Evolutionary conservation across 164 flowering plant genomes (phyloP), one percentile per base, ranked within the genome.

Genomic region (Cinnamomum micranthum): DNA sequence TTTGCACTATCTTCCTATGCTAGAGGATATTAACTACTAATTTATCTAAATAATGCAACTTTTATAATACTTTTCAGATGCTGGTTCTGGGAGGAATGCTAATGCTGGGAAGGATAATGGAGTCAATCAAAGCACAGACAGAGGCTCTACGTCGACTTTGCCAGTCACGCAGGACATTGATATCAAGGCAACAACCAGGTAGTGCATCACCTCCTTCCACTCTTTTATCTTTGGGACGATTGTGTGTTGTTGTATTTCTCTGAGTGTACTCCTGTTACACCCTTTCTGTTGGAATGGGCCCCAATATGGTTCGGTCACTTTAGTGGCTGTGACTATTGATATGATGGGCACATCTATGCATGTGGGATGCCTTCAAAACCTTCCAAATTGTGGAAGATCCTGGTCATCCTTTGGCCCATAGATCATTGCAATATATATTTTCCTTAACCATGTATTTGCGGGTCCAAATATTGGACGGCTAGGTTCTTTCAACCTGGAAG

Each of bases 101-200:
- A 74, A 72, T 78, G 70, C 84, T 62, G 90, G 76, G 65, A 90
- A 84, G 77, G 92, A 90, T 74, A 87, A 85, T 85, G 87, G 81
- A 75, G 70, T 72, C 35, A 85, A 75, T 19, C 69, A 67, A 28
- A 67, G 47, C 75, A 85, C 83, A 72, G 81, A 70, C 51, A 74
- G 82, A 77, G 74, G 83, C 70, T 73, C 50, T 79, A 55, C 62
- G 55, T 64, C 79, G n/a, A 67, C 69, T 71, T 68, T 78, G 68
- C 73, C 86, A 68, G 64, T 80, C 20, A 74, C 84, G 20, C 83
- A 80, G 68, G 92, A 86, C 58, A 66, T 58, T 13, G 89, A 85
- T 80, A 83, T 50, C 74, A 89, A 85, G 74, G 88, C 79, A 73
- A 28, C 67, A 77, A 17, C 63, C 52, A 59, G 76, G 80, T 70